Evolutionary conservation across 345 rosid species (phyloP).

Genomic region (Brassica napus): Da-Ae NC_063434.1:2563501-2564000

Average conservation of each 20-base stretch:
- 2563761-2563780: slow-evolving; percentile 38
- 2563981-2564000: background rate
- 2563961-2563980: slow-evolving; percentile 15
- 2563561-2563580: background rate
- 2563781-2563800: slow-evolving; percentile 33
- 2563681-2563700: background rate
- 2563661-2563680: background rate
- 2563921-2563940: slow-evolving; percentile 20
- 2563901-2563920: slow-evolving; percentile 19
- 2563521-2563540: background rate
- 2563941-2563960: background rate
- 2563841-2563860: slow-evolving; percentile 25
- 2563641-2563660: slow-evolving; percentile 23
- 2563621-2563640: slow-evolving; percentile 1
- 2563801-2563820: slow-evolving; percentile 36
- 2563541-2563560: background rate
- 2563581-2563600: background rate
- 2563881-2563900: slow-evolving; percentile 17
- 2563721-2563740: slow-evolving; percentile 37
- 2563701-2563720: slow-evolving; percentile 28
- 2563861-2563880: slow-evolving; percentile 9
- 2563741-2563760: slow-evolving; percentile 11
- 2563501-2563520: background rate
- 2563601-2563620: background rate
- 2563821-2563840: slow-evolving; percentile 25